Percentiles rank a stretch among this genome's conserved stretches.
Conservation (phyloP, 306 rosid genomes). For the Citrullus colocynthis region DNA sequence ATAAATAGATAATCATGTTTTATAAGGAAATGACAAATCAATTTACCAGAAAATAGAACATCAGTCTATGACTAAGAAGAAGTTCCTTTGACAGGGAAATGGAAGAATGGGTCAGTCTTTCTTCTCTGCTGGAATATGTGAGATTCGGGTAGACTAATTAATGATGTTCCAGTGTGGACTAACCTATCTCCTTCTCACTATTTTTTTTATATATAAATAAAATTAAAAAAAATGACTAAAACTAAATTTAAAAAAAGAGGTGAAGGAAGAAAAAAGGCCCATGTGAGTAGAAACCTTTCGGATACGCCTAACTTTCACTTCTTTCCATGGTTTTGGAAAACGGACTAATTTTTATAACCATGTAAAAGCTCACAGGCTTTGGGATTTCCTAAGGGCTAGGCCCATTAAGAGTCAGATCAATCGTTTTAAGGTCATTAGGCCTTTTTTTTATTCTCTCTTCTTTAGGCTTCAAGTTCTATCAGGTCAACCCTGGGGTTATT, state of each 20-base stretch:
- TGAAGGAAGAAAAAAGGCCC: neutral
- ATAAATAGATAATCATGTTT: neutral
- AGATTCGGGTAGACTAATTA: neutral
- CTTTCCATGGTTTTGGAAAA: neutral
- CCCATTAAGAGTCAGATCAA: neutral
- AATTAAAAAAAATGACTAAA: too few species aligned
- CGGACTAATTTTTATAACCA: neutral
- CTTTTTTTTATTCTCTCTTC: neutral
- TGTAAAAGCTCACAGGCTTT: neutral
- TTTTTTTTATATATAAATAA: too few species aligned
- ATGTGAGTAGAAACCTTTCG: neutral
- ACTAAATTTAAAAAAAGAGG: too few species aligned
- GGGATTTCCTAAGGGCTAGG: neutral
- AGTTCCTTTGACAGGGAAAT: neutral
- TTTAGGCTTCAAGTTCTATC: neutral
- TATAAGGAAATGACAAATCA: neutral
- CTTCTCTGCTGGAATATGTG: neutral
- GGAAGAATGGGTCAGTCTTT: neutral
- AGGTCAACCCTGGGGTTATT: neutral
- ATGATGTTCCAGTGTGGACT: neutral
- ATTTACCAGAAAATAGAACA: neutral
- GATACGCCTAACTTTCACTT: neutral
- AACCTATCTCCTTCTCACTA: too few species aligned
- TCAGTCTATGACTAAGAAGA: neutral
- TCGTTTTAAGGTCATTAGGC: neutral